Evolutionary conservation across 2,329 filamentous ascomycete genomes (phyloP).

Genomic region (Canariomyces notabilis): DNA sequence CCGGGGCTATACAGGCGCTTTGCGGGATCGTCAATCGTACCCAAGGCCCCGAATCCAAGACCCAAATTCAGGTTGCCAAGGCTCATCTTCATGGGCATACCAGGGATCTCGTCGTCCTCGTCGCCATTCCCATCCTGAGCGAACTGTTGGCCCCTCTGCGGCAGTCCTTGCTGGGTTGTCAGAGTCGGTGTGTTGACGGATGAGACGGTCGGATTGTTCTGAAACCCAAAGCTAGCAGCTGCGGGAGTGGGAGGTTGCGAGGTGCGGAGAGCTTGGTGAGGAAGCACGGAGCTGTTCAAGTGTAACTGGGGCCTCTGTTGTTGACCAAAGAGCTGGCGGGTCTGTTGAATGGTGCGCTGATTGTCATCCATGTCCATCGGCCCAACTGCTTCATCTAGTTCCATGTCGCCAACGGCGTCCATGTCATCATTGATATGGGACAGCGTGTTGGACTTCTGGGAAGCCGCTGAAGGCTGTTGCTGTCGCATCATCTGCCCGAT

Average conservation of each 20-base stretch:
- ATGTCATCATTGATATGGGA: constrained; percentile 58
- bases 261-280: constrained; percentile 73
- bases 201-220: constrained; percentile 93
- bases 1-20: constrained; percentile 89
- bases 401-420: constrained; percentile 90
- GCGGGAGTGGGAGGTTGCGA: constrained; percentile 85
- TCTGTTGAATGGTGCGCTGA: constrained; percentile 63
- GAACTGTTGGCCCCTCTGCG: constrained; percentile 47
- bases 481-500: constrained; percentile 41
- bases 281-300: constrained; percentile 69
- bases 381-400: constrained; percentile 81
- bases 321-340: constrained; percentile 63
- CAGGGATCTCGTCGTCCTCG: constrained; percentile 68
- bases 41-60: constrained; percentile 50
- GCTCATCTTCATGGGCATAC: constrained; percentile 53
- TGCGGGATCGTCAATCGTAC: constrained; percentile 81
- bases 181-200: constrained; percentile 94
- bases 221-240: constrained; percentile 69
- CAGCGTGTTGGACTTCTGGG: constrained; percentile 28
- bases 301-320: constrained; percentile 68
- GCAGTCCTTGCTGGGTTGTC: constrained; percentile 64
- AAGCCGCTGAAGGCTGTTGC: constrained; percentile 33
- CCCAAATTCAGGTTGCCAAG: constrained; percentile 58
- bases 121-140: constrained; percentile 60
- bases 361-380: constrained; percentile 59